Conservation (phyloP, 352 stramenopile genomes). For the Phytophthora kernoviae region DNA sequence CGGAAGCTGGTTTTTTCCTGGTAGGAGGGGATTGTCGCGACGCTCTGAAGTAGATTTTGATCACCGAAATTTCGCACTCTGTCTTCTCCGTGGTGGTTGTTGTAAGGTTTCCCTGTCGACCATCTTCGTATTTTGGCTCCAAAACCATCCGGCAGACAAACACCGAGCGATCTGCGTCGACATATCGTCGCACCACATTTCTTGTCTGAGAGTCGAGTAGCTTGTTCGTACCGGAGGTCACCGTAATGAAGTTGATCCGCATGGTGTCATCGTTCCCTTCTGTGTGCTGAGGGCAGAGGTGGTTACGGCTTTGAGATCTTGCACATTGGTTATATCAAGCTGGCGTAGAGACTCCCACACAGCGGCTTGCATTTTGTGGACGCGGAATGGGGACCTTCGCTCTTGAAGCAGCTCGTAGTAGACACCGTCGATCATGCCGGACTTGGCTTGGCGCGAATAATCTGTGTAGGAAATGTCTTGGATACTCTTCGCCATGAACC, state of each 20-base stretch:
- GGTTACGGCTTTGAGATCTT: neutral
- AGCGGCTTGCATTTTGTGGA: neutral
- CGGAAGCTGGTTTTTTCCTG: neutral
- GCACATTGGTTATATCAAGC: constrained; percentile 2
- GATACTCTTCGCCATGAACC: constrained; percentile 11
- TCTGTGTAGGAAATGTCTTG: constrained; percentile 5
- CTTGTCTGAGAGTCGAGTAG: constrained; percentile 1
- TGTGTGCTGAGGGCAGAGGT: neutral
- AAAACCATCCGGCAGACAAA: constrained; percentile 5
- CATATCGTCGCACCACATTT: constrained; percentile 13
- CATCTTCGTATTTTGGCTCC: constrained; percentile 1
- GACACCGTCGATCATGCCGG: constrained; percentile 7
- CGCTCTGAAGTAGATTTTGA: constrained; percentile 16
- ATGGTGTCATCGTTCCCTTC: neutral
- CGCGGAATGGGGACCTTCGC: constrained; percentile 19
- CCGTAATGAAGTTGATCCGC: neutral
- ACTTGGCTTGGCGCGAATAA: neutral
- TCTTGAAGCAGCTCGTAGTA: constrained; percentile 26
- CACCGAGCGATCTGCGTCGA: neutral
- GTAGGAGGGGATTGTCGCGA: neutral
- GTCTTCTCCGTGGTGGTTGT: neutral
- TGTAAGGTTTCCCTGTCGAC: neutral
- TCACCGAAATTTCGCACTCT: neutral
- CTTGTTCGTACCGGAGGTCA: neutral
- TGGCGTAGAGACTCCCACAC: constrained; percentile 10